A percentile compares a stretch with the other conserved stretches of the same genome.
Evolutionary conservation across 768 basidiomycete species (phyloP).

Genomic region (Exsudoporus frostii): DNA sequence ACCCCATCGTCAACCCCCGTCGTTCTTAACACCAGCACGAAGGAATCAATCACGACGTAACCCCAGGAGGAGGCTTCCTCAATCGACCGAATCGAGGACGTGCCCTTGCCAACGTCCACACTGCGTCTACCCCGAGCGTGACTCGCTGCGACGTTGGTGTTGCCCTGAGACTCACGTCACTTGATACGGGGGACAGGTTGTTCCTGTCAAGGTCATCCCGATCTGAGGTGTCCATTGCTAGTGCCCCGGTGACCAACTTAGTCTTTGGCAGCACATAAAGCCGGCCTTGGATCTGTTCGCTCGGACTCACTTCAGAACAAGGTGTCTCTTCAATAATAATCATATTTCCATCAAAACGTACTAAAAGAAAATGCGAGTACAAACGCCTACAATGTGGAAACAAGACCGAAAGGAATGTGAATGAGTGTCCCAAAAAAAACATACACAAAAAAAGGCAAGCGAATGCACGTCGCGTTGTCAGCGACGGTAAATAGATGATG

Average conservation of each 20-base stretch:
- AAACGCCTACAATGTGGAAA: not conserved
- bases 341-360: conserved; percentile 8
- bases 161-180: conserved; percentile 25
- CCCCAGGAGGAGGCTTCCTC: conserved; percentile 78
- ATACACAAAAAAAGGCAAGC: not conserved
- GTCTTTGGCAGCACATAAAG: too few relatives aligned
- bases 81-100: conserved; percentile 57
- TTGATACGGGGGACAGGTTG: too few relatives aligned
- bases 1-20: not conserved
- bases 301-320: too few relatives aligned
- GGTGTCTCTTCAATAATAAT: conserved; percentile 2
- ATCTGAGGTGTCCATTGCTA: too few relatives aligned
- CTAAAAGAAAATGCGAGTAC: conserved; percentile 8
- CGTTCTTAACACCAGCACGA: not conserved
- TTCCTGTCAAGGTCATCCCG: too few relatives aligned
- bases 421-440: conserved; percentile 6
- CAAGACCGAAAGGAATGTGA: conserved; percentile 8
- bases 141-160: conserved; percentile 22
- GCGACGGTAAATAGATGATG: conserved; percentile 5
- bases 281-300: too few relatives aligned
- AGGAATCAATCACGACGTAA: conserved; percentile 49
- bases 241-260: too few relatives aligned
- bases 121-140: conserved; percentile 50
- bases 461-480: not conserved
- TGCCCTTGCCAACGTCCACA: conserved; percentile 41